Percentiles rank a stretch among this genome's conserved stretches.
Conservation (phyloP, 169 alveolate species). For the Eimeria brunetti region DNA sequence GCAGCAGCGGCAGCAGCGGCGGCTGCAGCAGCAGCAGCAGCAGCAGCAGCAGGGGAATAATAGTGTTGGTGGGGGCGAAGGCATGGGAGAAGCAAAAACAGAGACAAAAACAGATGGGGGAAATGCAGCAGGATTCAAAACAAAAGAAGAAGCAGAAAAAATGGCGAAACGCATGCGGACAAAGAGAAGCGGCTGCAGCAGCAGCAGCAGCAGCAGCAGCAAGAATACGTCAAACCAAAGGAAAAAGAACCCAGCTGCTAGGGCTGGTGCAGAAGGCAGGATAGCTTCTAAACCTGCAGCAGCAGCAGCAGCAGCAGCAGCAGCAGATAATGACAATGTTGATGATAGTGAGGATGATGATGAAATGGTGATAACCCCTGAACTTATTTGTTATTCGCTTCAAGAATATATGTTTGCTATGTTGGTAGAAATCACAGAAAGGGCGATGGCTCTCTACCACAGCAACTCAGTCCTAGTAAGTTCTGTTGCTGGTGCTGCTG, state of each 20-base stretch:
- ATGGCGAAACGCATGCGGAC: slow-evolving; percentile 19
- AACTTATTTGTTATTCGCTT: slow-evolving; percentile 93
- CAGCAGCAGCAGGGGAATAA: background rate
- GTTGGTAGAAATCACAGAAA: slow-evolving; percentile 98
- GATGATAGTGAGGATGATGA: background rate
- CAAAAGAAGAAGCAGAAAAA: background rate
- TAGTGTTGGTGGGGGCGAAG: no score
- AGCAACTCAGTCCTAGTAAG: slow-evolving; percentile 94
- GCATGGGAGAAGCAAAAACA: no score
- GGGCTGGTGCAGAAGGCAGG: background rate
- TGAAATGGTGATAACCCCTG: slow-evolving; percentile 46
- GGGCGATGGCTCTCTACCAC: slow-evolving; percentile 98
- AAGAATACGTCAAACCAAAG: background rate
- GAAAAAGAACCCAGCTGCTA: background rate
- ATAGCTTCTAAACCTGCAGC: no score
- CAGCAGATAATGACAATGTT: background rate
- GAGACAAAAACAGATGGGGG: no score
- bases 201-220: slow-evolving; percentile 23
- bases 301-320: no score
- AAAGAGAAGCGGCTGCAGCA: slow-evolving; percentile 2
- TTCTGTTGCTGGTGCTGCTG: background rate
- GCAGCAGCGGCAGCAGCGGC: background rate
- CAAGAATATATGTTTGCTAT: slow-evolving; percentile 98
- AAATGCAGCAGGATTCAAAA: background rate
- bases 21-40: background rate